Evolutionary conservation across 345 rosid genomes (phyloP).

Genomic region (Brassica juncea): DNA sequence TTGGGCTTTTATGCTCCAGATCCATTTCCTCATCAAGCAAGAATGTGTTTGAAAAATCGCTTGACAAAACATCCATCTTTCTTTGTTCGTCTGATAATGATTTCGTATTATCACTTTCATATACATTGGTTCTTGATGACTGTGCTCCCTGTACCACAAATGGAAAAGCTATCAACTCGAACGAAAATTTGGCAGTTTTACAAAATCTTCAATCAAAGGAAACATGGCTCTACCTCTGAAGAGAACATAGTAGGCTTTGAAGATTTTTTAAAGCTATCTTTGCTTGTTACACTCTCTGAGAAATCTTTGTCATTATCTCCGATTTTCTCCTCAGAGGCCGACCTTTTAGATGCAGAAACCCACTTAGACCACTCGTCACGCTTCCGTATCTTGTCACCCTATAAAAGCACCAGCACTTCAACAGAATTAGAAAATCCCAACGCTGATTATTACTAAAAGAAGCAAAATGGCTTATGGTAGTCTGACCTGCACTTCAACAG

Average conservation of each 20-base stretch:
- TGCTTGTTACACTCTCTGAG: conserved; percentile 1
- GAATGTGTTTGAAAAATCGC: conserved; percentile 79
- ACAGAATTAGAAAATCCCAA: background rate
- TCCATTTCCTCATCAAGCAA: conserved; percentile 95
- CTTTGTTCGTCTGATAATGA: conserved; percentile 33
- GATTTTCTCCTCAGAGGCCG: conserved; percentile 43
- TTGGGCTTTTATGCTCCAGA: conserved; percentile 65
- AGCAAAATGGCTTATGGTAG: conserved; percentile 17
- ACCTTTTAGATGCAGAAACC: conserved; percentile 52
- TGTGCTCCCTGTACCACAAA: conserved; percentile 41
- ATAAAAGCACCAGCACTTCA: conserved; percentile 30
- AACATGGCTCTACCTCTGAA: conserved; percentile 22
- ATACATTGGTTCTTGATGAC: conserved; percentile 37
- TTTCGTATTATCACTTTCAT: conserved; percentile 36
- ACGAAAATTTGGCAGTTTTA: conserved; percentile 30
- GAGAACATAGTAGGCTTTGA: conserved; percentile 19
- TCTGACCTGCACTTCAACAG: conserved; percentile 83
- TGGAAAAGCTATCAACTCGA: conserved; percentile 5
- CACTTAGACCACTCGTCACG: conserved; percentile 80
- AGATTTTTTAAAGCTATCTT: conserved; percentile 38
- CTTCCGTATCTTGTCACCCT: conserved; percentile 81
- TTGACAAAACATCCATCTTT: conserved; percentile 54
- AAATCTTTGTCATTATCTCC: conserved; percentile 40
- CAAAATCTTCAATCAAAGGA: conserved; percentile 25
- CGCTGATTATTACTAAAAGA: background rate